Conservation (phyloP, 371 early-diverging fungal species). For the Mortierella polycephala region DNA sequence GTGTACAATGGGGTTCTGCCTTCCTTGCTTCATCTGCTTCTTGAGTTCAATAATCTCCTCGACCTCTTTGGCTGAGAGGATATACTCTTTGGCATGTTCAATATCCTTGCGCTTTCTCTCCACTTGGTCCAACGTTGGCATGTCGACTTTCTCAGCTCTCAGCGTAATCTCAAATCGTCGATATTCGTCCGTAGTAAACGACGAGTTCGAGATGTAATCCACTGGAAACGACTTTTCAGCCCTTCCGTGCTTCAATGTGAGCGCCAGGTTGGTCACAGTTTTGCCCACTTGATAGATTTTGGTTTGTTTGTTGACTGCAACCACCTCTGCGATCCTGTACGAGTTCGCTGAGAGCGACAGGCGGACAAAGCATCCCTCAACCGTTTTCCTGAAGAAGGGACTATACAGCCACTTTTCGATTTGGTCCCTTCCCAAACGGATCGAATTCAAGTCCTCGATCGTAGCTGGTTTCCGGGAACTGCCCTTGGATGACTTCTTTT, state of each 20-base stretch:
- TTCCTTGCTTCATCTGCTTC: conserved; percentile 66
- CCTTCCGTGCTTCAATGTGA: conserved; percentile 74
- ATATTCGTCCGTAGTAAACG: conserved; percentile 76
- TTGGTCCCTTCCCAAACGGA: conserved; percentile 67
- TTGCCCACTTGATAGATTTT: conserved; percentile 72
- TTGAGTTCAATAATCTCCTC: conserved; percentile 62
- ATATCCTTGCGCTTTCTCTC: conserved; percentile 67
- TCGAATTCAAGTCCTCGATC: conserved; percentile 69
- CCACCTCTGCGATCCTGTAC: conserved; percentile 74
- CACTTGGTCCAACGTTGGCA: conserved; percentile 63
- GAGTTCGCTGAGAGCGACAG: conserved; percentile 69
- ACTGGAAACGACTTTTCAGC: conserved; percentile 74
- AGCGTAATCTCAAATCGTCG: conserved; percentile 63
- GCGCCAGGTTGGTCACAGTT: conserved; percentile 66
- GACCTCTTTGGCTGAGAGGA: conserved; percentile 73
- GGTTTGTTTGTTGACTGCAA: conserved; percentile 67
- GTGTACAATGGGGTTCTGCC: conserved; percentile 55
- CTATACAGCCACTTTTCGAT: conserved; percentile 80
- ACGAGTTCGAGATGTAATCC: conserved; percentile 79
- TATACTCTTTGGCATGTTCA: conserved; percentile 68
- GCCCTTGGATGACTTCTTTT: conserved; percentile 46
- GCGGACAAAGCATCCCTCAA: conserved; percentile 74
- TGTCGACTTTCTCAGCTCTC: conserved; percentile 62
- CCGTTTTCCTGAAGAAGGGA: conserved; percentile 76
- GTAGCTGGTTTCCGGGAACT: conserved; percentile 62